Conservation (phyloP, 2,329 filamentous ascomycete species). For the Trichoderma asperellum region DNA sequence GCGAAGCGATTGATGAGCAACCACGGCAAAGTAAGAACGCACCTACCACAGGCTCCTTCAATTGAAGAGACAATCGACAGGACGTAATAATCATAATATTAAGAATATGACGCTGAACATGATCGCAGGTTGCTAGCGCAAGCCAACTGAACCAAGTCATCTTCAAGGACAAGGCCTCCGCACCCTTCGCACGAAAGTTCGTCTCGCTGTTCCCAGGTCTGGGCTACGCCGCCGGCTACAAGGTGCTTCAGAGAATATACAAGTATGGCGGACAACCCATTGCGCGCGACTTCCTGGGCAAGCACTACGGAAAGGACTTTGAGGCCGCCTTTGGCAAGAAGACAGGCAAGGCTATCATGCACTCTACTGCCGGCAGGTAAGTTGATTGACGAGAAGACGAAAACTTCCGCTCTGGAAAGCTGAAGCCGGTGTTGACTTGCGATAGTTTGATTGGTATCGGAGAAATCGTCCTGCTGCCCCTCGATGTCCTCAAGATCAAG, state of each 20-base stretch:
- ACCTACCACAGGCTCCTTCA: slow-evolving; percentile 27
- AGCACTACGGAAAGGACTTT: slow-evolving; percentile 81
- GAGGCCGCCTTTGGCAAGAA: slow-evolving; percentile 92
- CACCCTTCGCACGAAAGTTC: slow-evolving; percentile 75
- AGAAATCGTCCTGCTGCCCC: slow-evolving; percentile 90
- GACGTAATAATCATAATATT: neutral
- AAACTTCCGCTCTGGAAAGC: neutral
- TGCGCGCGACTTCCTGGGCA: slow-evolving; percentile 82
- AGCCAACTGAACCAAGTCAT: slow-evolving; percentile 84
- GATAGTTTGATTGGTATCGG: slow-evolving; percentile 89
- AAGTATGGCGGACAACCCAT: slow-evolving; percentile 98
- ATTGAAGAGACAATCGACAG: neutral
- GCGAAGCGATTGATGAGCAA: slow-evolving; percentile 99
- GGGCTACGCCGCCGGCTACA: slow-evolving; percentile 97
- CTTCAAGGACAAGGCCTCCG: slow-evolving; percentile 85
- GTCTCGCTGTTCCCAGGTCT: slow-evolving; percentile 95
- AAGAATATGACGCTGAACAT: slow-evolving; percentile 31
- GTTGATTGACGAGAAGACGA: neutral
- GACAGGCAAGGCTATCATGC: slow-evolving; percentile 97
- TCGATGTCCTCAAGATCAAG: slow-evolving; percentile 99
- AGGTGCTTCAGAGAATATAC: slow-evolving; percentile 95
- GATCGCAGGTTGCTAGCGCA: slow-evolving; percentile 40
- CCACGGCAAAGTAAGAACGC: slow-evolving; percentile 68
- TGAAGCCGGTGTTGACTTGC: neutral
- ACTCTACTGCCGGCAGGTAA: slow-evolving; percentile 90